Evolutionary conservation across 305 asterid genomes (phyloP).

Genomic region (Fraxinus greggii): DNA sequence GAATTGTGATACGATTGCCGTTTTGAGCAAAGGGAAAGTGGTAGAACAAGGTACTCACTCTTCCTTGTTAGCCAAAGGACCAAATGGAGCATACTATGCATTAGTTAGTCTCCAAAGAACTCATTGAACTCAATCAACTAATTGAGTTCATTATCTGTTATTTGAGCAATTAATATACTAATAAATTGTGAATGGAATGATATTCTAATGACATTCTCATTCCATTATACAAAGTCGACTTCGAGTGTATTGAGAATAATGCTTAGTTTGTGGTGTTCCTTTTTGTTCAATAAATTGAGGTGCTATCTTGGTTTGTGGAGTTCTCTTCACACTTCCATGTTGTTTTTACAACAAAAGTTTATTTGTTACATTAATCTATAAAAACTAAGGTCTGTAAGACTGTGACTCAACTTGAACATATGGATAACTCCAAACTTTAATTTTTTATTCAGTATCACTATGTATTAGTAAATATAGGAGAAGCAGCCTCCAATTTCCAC

Average conservation of each 20-base stretch:
- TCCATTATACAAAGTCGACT: not conserved
- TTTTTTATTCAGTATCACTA: not conserved
- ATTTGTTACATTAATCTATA: not conserved
- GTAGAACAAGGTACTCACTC: conserved; percentile 82
- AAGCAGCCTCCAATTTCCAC: no score
- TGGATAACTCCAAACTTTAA: not conserved
- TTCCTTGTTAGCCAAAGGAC: conserved; percentile 53
- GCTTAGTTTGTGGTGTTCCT: not conserved
- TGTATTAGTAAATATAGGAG: no score
- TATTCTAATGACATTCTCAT: not conserved
- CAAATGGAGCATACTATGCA: conserved; percentile 66
- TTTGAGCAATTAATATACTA: not conserved
- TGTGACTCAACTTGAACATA: not conserved
- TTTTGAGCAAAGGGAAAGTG: conserved; percentile 69
- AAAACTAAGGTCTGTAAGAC: not conserved
- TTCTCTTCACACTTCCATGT: not conserved
- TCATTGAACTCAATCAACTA: conserved; percentile 19
- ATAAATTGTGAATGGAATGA: not conserved
- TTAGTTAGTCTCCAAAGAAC: conserved; percentile 70
- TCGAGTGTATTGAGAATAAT: not conserved
- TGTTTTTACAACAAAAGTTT: not conserved
- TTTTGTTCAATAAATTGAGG: not conserved
- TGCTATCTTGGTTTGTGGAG: not conserved
- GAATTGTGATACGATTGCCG: conserved; percentile 71
- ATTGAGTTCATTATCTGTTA: not conserved